Evolutionary conservation across 2,329 filamentous ascomycete genomes (phyloP), one percentile per base, ranked within the genome.

Genomic region (Pseudopyricularia javanii): DNA sequence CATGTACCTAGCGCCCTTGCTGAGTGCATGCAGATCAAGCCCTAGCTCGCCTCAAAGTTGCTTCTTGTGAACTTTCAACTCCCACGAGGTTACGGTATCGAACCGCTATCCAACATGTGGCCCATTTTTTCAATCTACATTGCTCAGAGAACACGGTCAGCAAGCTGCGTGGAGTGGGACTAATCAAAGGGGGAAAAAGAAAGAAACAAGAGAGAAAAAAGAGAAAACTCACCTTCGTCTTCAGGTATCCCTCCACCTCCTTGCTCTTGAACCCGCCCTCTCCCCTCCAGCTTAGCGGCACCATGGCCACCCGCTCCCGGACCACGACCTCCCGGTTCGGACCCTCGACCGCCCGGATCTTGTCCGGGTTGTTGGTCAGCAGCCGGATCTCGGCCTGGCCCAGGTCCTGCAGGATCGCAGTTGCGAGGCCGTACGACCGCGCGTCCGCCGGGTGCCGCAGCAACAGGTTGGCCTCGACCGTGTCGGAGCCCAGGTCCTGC

Each of bases 291-390:
- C 89, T 91, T 56, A 97, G 66, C 3, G 93, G 93, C 54, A 98
- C 84, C 93, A 98, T 98, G 2, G 91, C 85, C 12, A 98, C 91
- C 47, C 93, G 74, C 69, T 97, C 91, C 59, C 79, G 87, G 2
- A 98, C 93, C 8, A 86, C 77, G 12, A 98, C 77, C 69, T 98
- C 91, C 11, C 90, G 74, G 58, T 88, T 88, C 0, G 91, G 91
- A 0, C 93, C 93, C 66, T 98, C 93, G 0, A 98, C 87, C 0
- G 93, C 93, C 15, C 89, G 76, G 43, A 98, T 88, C 73, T 98
- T 98, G 61, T 98, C 93, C 0, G 93, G 93, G 62, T 98, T 98
- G 66, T 98, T 98, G 9, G 93, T 98, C 60, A 98, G 71, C 50
- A 98, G 71, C 34, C 88, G 76, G 52, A 97, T 83, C 28, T 91